A percentile compares a stretch with the other conserved stretches of the same genome.
Conservation (phyloP, 83 land plant species). For the Larix sibirica region DNA sequence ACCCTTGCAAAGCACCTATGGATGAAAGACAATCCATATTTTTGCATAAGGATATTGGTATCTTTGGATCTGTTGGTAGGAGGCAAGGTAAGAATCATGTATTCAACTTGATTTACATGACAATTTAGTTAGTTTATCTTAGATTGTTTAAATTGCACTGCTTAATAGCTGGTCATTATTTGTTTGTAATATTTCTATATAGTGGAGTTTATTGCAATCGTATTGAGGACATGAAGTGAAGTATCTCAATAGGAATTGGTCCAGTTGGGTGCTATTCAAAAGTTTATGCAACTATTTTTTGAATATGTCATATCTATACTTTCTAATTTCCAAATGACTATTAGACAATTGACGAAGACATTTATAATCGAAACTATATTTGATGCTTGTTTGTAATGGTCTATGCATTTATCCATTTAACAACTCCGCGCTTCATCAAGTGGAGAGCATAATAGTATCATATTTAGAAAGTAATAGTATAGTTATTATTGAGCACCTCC, state of each 20-base stretch:
- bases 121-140: background rate
- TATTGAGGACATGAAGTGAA: conserved; percentile 73
- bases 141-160: background rate
- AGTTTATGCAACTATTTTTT: conserved; percentile 76
- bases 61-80: no score
- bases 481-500: conserved; percentile 69
- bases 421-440: conserved; percentile 90
- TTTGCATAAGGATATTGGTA: no score
- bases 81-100: no score
- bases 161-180: background rate
- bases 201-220: conserved; percentile 91
- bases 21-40: no score
- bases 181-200: conserved; percentile 51
- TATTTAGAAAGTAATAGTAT: conserved; percentile 74
- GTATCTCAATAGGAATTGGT: conserved; percentile 26
- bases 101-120: no score
- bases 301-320: conserved; percentile 55
- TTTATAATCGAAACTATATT: background rate
- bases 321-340: background rate
- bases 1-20: no score
- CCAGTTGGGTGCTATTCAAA: conserved; percentile 58
- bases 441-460: conserved; percentile 76
- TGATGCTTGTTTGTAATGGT: background rate
- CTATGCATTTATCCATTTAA: conserved; percentile 86
- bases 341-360: background rate